Evolutionary conservation across 202 grass and related monocot genomes (phyloP).

Genomic region (Brachypodium distachyon): DNA sequence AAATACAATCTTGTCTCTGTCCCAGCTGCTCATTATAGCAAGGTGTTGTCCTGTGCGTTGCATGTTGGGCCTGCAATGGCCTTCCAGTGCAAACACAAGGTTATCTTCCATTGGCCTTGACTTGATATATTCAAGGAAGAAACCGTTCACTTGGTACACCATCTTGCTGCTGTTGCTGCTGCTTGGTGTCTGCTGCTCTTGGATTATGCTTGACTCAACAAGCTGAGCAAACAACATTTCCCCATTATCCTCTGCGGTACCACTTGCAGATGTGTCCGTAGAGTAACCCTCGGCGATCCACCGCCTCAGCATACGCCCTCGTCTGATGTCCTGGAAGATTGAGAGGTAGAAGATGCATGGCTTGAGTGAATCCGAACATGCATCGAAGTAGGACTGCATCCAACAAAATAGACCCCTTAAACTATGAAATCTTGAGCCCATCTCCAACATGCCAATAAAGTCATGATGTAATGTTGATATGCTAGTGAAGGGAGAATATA

Average conservation of each 20-base stretch:
- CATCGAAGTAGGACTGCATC: not conserved
- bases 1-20: too few species aligned
- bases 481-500: too few species aligned
- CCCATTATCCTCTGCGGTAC: not conserved
- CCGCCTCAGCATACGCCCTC: not conserved
- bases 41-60: too few species aligned
- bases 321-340: not conserved
- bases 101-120: too few species aligned
- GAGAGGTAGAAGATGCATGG: not conserved
- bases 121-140: too few species aligned
- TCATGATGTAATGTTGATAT: not conserved
- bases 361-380: not conserved
- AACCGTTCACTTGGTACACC: too few species aligned
- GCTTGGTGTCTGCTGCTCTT: not conserved
- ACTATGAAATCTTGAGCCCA: not conserved
- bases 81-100: too few species aligned
- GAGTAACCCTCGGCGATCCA: not conserved
- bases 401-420: not conserved
- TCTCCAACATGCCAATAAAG: not conserved
- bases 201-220: not conserved
- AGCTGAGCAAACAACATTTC: not conserved
- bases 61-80: too few species aligned
- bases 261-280: not conserved
- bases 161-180: too few species aligned
- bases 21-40: too few species aligned